Conservation (phyloP, 139 green algal species). For the Diplosphaera chodatii region DNA sequence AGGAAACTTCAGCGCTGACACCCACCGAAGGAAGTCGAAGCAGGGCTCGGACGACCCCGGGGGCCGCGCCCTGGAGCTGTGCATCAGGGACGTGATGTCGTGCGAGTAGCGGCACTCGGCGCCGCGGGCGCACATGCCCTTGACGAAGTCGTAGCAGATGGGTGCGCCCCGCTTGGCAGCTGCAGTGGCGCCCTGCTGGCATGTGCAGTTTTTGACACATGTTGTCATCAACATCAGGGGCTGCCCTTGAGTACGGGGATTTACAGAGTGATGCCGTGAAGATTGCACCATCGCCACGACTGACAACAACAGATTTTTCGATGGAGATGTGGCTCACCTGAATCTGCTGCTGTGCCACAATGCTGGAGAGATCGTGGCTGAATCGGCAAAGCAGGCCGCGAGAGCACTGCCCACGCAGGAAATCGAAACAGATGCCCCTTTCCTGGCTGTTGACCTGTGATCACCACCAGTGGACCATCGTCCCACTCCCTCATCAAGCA, state of each 20-base stretch:
- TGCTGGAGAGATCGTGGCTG: conserved; percentile 73
- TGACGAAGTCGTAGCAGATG: conserved; percentile 89
- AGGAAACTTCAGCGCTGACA: no score
- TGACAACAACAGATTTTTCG: no score
- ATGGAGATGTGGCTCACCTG: conserved; percentile 6
- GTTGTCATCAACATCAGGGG: no score
- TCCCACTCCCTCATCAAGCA: no score
- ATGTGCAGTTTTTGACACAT: no score
- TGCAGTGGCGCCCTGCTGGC: not conserved
- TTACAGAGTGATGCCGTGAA: no score
- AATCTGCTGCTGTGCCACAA: conserved; percentile 45
- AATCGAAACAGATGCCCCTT: conserved; percentile 88
- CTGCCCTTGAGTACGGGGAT: no score
- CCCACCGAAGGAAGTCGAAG: conserved; percentile 17
- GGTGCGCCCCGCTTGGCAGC: conserved; percentile 15
- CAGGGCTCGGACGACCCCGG: conserved; percentile 7
- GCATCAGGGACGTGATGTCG: conserved; percentile 52
- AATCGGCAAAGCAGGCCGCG: conserved; percentile 80
- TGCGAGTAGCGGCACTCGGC: conserved; percentile 73
- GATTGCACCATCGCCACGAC: no score
- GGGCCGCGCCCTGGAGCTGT: not conserved
- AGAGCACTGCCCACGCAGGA: conserved; percentile 69
- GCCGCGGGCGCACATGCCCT: conserved; percentile 65
- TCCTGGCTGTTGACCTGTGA: conserved; percentile 65
- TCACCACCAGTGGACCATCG: not conserved